A percentile compares a stretch with the other conserved stretches of the same genome.
Conservation (phyloP, 1,139 yeast species). For the Debaryomyces sp. region DNA sequence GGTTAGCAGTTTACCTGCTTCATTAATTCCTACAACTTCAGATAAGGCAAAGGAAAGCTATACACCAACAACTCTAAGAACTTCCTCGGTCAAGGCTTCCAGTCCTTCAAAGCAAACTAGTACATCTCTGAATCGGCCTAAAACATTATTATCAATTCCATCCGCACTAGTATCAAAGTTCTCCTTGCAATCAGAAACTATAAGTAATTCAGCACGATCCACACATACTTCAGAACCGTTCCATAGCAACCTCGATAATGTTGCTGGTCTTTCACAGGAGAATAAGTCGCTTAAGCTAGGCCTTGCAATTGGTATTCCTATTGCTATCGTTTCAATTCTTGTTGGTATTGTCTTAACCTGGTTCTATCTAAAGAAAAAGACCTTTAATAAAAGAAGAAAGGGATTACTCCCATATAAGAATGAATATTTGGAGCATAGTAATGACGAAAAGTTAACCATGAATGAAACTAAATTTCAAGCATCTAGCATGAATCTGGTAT, state of each 20-base stretch:
- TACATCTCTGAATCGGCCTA: constrained; percentile 3
- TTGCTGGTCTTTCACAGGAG: neutral
- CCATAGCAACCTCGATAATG: constrained; percentile 4
- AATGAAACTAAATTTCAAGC: constrained; percentile 5
- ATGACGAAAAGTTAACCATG: constrained; percentile 7
- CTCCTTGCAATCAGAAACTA: constrained; percentile 7
- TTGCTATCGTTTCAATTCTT: constrained; percentile 34
- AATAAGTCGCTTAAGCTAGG: constrained; percentile 31
- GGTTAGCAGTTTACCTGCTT: constrained; percentile 8
- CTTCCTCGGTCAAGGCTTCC: neutral
- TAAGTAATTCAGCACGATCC: constrained; percentile 3
- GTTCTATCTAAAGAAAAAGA: constrained; percentile 21
- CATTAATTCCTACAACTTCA: neutral
- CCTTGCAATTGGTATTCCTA: constrained; percentile 46
- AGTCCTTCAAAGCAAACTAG: neutral
- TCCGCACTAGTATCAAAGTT: constrained; percentile 7
- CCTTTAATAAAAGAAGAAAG: constrained; percentile 15
- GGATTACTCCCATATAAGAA: constrained; percentile 14
- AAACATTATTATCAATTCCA: constrained; percentile 8
- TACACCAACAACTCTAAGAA: neutral
- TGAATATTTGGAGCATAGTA: constrained; percentile 10
- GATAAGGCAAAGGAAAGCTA: neutral
- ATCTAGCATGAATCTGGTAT: neutral
- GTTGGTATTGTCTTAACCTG: constrained; percentile 26
- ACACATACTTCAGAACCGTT: constrained; percentile 8